Evolutionary conservation across 2,329 filamentous ascomycete species (phyloP), one percentile per base, ranked within the genome.

Genomic region (Pezicula rhizophila): DNA sequence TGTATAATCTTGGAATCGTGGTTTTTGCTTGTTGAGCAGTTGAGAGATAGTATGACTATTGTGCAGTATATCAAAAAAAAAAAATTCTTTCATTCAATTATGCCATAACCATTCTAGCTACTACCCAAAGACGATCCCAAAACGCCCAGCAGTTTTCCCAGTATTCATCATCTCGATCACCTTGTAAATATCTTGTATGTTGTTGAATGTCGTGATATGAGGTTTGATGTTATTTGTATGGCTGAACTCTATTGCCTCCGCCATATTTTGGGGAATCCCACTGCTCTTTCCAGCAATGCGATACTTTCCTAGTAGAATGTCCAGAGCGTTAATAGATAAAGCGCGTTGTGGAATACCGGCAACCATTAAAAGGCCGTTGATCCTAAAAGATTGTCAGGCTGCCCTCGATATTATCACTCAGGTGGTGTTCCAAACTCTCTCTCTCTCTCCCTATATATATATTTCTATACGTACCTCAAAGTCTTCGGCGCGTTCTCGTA

Each of bases 361-460:
- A 33, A 54, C 46, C 54, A 56, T 56, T 50, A 56, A 47, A 25
- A 54, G n/a, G n/a, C n/a, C n/a, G n/a, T n/a, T n/a, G n/a, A n/a
- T n/a, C n/a, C n/a, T n/a, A n/a, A n/a, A n/a, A n/a, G n/a, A n/a
- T n/a, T n/a, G n/a, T n/a, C n/a, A n/a, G n/a, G n/a, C n/a, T n/a
- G n/a, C n/a, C n/a, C n/a, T n/a, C n/a, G n/a, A n/a, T n/a, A n/a
- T n/a, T n/a, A n/a, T n/a, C n/a, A n/a, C n/a, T n/a, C n/a, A n/a
- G n/a, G n/a, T n/a, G n/a, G n/a, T n/a, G n/a, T n/a, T n/a, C n/a
- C n/a, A n/a, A n/a, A n/a, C n/a, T n/a, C n/a, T n/a, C n/a, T n/a
- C n/a, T n/a, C n/a, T n/a, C n/a, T n/a, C n/a, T n/a, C n/a, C n/a
- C n/a, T n/a, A n/a, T n/a, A n/a, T n/a, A n/a, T n/a, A n/a, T n/a